Conservation (phyloP, 2,329 filamentous ascomycete species). For the Cylindrodendrum hubeiense region DNA sequence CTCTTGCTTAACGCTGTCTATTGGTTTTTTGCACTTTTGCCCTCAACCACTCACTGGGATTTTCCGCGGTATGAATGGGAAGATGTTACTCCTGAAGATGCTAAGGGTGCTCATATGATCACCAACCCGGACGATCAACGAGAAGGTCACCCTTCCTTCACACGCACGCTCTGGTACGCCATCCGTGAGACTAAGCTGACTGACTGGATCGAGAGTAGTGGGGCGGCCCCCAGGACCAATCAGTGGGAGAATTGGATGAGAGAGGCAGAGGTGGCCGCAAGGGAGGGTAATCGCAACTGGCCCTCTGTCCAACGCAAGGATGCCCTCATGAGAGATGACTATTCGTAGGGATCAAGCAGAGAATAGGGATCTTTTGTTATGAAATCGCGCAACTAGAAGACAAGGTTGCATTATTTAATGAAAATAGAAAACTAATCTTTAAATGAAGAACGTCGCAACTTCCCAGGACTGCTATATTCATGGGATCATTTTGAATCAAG, state of each 20-base stretch:
- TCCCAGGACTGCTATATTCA: no score
- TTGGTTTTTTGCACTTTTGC: conserved; percentile 67
- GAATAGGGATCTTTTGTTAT: no score
- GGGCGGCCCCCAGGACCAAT: conserved; percentile 63
- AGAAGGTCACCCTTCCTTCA: conserved; percentile 63
- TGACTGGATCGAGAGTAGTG: conserved; percentile 65
- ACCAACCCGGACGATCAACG: conserved; percentile 47
- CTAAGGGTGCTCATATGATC: conserved; percentile 49
- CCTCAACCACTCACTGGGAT: conserved; percentile 67
- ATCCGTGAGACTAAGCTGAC: conserved; percentile 66
- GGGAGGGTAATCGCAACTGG: conserved; percentile 52
- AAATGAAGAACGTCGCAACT: no score
- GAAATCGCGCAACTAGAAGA: no score
- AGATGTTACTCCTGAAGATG: conserved; percentile 57
- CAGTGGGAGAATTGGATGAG: conserved; percentile 68
- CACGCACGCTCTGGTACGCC: conserved; percentile 69
- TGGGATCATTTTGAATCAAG: no score
- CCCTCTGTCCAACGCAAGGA: conserved; percentile 63
- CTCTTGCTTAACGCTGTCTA: conserved; percentile 71
- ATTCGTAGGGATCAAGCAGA: no score
- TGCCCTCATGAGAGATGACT: conserved; percentile 59
- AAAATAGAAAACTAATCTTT: no score
- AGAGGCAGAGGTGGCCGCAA: conserved; percentile 59
- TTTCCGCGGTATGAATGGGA: conserved; percentile 62
- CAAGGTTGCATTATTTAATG: no score